Conservation (phyloP, 441 rosid species). For the Adansonia rubrostipa region DNA sequence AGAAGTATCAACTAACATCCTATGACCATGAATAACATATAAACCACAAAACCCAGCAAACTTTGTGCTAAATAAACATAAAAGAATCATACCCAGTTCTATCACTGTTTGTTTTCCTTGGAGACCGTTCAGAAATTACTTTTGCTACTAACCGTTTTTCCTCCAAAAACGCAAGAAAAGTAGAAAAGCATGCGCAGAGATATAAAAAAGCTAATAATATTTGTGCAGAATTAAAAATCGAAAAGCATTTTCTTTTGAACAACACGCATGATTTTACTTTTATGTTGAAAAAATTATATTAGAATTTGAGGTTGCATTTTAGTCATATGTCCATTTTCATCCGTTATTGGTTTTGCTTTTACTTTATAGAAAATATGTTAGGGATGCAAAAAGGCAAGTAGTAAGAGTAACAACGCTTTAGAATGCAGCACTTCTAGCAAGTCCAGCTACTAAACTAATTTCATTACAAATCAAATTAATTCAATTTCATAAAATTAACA, state of each 20-base stretch:
- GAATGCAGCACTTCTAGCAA: not conserved
- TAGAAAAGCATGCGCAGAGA: not conserved
- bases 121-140: not conserved
- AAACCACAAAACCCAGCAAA: not conserved
- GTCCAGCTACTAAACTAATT: constrained; percentile 5
- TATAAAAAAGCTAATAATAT: not conserved
- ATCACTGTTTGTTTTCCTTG: not conserved
- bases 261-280: not conserved
- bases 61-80: not conserved
- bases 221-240: not conserved
- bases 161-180: not conserved
- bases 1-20: not conserved
- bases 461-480: not conserved
- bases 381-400: not conserved
- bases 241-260: not conserved
- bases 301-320: not conserved
- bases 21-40: not conserved
- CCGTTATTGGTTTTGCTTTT: not conserved
- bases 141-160: not conserved
- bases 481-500: not conserved
- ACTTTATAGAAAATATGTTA: not conserved
- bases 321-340: not conserved
- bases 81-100: not conserved
- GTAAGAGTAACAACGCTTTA: not conserved
- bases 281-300: not conserved